Base-by-base conservation (phyloP, 176 grass and related monocot species). In the Microstegium vimineum region DNA sequence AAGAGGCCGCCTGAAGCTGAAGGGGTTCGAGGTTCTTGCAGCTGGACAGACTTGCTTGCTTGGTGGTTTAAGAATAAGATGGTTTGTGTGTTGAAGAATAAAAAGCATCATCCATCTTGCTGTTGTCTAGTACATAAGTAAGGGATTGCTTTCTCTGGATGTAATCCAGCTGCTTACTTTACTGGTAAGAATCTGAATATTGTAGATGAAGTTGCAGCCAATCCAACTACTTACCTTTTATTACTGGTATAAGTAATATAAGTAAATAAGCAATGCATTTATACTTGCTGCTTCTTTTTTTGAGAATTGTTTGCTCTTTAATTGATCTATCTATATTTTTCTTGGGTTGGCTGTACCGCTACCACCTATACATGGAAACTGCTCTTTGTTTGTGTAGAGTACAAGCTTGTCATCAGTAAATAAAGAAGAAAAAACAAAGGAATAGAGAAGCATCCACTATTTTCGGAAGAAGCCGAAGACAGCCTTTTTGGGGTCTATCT, bases 391-490 rank as follows among this genome's bases (percentile, higher is more conserved):
- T 25, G 23, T 77, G 54, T 62, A 38, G n/a, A 60, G 33, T 13
- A 41, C 34, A 77, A 10, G 3, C 14, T 42, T 62, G n/a, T 28
- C 45, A 57, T 30, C 14, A 42, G 37, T 16, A 26, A 27, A 46
- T 27, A 49, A 49, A 47, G 27, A 69, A 41, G 12, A 27, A 27
- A 27, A 72, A 15, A 1, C 8, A 27, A 47, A 77, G 25, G 36
- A 43, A 71, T 27, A 27, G 23, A 45, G 14, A 45, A 71, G 23
- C 37, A 37, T 67, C 37, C 14, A 13, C 77, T 61, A 89, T 85
- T 90, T 90, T 42, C 73, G 78, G 66, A 90, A 86, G 83, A 90
- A 86, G 57, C 88, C 88, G 2, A 90, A 82, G 34, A 82, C 88
- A 78, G 83, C 64, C 57, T 82, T 81, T 54, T 71, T 89, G 15